Evolutionary conservation across 768 basidiomycete species (phyloP), one percentile per base, ranked within the genome.

Genomic region (Boletus sensibilis): DNA sequence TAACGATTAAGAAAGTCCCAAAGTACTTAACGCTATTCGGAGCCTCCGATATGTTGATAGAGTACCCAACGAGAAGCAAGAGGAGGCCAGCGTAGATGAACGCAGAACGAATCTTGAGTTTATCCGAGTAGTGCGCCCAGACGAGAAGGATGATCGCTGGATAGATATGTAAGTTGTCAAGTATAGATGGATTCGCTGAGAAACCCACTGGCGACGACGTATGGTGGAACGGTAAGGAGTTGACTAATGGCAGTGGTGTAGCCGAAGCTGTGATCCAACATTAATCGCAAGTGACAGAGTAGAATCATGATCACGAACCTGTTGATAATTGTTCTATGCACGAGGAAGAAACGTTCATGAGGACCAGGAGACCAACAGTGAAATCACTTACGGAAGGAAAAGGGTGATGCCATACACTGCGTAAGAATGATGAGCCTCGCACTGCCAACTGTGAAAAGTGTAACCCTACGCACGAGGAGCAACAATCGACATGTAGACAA

Each of bases 341-440:
- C 14, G 11, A 43, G 27, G 11, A 31, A 27, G 11, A 52, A 20
- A 50, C 2, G 7, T 50, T 25, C 9, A 33, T 44, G 45, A 46
- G 48, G 21, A 21, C 34, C 20, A 34, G 60, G 10, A 59, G 21
- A 31, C 16, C 37, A 7, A n/a, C 21, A 39, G 7, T 1, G 34
- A 47, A 23, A 9, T 9, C 4, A 78, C 86, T 64, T 65, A 87
- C 83, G 86, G 86, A 31, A 88, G 71, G 75, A 89, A 89, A 23
- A 87, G 71, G 0, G 87, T 86, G 45, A 87, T 86, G 3, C 86
- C 87, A 61, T 84, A 87, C 3, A 87, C 86, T 87, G 38, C 16
- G 31, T 27, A 31, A 52, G 14, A 38, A 27, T 6, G 20, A 38
- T 67, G 34, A 67, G 50, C 16, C 2, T 37, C 29, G 14, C 33